phyloP scores from a whole-genome alignment of 345 rosid genomes.

The Salix arbutifolia region DNA sequence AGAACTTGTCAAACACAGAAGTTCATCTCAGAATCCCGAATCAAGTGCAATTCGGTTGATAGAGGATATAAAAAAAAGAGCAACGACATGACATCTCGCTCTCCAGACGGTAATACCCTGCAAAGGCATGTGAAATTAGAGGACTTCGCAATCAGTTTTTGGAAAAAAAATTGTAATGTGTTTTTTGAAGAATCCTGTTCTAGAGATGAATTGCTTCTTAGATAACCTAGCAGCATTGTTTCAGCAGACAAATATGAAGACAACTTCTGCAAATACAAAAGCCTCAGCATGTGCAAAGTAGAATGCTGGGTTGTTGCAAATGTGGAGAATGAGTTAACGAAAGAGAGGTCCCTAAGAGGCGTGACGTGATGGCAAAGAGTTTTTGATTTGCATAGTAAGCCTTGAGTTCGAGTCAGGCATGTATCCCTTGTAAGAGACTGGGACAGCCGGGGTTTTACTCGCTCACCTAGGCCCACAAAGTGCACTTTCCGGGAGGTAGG shows the following conservation, averaged over 20 bases:
- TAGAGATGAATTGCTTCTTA: not conserved
- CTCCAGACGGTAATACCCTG: not conserved
- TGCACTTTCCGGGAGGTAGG: accelerated
- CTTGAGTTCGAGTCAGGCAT: too few species aligned
- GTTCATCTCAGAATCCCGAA: conserved; percentile 10
- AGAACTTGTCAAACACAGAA: conserved; percentile 23
- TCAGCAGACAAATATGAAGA: not conserved
- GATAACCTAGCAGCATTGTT: not conserved
- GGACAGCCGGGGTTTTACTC: too few species aligned
- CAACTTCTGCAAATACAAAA: not conserved
- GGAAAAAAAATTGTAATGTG: not conserved
- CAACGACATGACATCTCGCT: not conserved
- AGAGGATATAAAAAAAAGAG: conserved; percentile 7
- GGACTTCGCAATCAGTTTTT: not conserved
- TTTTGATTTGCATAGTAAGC: too few species aligned
- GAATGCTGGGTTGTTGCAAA: not conserved
- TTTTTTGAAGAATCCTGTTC: not conserved
- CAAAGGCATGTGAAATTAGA: not conserved
- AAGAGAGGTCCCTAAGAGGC: not conserved
- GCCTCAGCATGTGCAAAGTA: not conserved
- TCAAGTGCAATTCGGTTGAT: conserved; percentile 16
- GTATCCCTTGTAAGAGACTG: too few species aligned
- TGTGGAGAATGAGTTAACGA: not conserved
- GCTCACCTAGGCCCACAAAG: too few species aligned
- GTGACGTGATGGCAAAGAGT: too few species aligned